A percentile compares a stretch with the other conserved stretches of the same genome.
phyloP scores from a whole-genome alignment of 805 yeast genomes.

The Isabelozyma gotoi region DNA sequence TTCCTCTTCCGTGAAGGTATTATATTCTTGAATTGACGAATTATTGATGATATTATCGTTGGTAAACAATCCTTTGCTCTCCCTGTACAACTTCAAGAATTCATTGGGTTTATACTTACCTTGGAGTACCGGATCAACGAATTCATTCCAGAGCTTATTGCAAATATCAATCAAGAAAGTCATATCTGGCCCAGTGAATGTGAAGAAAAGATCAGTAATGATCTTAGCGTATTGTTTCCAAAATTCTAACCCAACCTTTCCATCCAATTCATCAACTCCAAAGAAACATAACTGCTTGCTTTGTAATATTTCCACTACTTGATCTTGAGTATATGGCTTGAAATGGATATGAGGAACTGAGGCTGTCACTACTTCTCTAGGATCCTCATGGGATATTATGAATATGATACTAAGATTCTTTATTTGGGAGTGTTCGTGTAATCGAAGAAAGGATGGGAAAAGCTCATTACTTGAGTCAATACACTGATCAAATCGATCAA shows the following conservation, averaged over 20 bases:
- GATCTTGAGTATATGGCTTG: conserved; percentile 32
- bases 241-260: conserved; percentile 19
- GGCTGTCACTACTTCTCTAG: conserved; percentile 35
- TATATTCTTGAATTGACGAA: conserved; percentile 26
- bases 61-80: conserved; percentile 23
- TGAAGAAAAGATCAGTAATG: conserved; percentile 44
- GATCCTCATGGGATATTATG: conserved; percentile 40
- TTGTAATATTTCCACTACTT: conserved; percentile 38
- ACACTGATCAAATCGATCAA: conserved; percentile 49
- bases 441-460: conserved; percentile 35
- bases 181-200: conserved; percentile 47
- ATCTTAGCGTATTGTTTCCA: conserved; percentile 45
- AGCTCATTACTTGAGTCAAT: conserved; percentile 43
- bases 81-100: conserved; percentile 35
- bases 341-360: conserved; percentile 43
- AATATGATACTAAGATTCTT: conserved; percentile 36
- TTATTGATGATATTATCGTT: conserved; percentile 31
- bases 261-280: conserved; percentile 14
- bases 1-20: conserved; percentile 15
- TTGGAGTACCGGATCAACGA: conserved; percentile 22
- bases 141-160: conserved; percentile 31
- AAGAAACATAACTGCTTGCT: conserved; percentile 25
- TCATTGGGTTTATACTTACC: conserved; percentile 23
- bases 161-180: conserved; percentile 31
- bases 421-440: conserved; percentile 42